A percentile compares a stretch with the other conserved stretches of the same genome.
These are phyloP conservation scores for Oryza glaberrima DNA, from an alignment of 176 grass and related monocot species.

Conservation along the genomic window DNA sequence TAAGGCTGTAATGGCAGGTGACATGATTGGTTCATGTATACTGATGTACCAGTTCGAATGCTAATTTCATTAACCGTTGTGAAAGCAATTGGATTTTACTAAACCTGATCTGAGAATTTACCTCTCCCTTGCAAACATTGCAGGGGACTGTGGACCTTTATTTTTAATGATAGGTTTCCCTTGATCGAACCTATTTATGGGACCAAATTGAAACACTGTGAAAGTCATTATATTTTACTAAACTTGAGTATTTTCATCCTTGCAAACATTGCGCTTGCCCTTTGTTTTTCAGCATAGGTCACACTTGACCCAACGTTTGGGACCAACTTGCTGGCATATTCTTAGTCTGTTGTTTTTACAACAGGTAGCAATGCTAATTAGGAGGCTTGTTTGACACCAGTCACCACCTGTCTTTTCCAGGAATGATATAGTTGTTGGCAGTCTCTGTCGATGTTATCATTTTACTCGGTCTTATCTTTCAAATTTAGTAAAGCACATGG, in stretches of 20 bases:
- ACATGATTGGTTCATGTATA: background rate
- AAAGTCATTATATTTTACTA: background rate
- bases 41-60: background rate
- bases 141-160: background rate
- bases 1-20: background rate
- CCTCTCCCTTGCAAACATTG: background rate
- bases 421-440: background rate
- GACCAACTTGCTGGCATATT: background rate
- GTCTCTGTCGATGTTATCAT: background rate
- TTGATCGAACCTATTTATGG: background rate
- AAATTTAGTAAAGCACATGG: background rate
- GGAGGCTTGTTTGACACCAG: background rate
- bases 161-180: background rate
- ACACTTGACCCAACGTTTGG: background rate
- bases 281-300: background rate
- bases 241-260: background rate
- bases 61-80: constrained; percentile 1
- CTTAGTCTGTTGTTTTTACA: background rate
- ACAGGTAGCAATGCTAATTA: background rate
- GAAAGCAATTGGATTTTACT: background rate
- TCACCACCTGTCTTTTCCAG: background rate
- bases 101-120: background rate
- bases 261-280: background rate
- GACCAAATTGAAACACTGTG: constrained; percentile 15
- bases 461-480: constrained; percentile 1